Evolutionary conservation across 106 monocot genomes (phyloP).

Genomic region (Acorus gramineus): DNA sequence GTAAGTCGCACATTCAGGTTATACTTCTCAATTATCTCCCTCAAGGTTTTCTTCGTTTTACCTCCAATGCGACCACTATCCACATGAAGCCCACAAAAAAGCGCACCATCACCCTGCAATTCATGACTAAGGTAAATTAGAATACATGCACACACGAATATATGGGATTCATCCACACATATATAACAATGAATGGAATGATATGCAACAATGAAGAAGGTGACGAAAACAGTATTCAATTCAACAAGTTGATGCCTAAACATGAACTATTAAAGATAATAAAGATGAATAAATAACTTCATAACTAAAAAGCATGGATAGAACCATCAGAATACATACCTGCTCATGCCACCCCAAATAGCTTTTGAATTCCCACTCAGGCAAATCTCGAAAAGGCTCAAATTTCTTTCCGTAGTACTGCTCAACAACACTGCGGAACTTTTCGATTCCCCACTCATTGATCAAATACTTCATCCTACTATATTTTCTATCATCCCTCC

Average conservation of each 20-base stretch:
- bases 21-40: constrained; percentile 90
- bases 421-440: constrained; percentile 73
- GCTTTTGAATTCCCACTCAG: constrained; percentile 87
- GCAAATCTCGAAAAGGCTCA: constrained; percentile 59
- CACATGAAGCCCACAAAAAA: constrained; percentile 91
- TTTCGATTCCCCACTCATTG: constrained; percentile 85
- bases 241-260: too few relatives aligned
- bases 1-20: constrained; percentile 67
- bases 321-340: constrained; percentile 12
- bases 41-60: constrained; percentile 72
- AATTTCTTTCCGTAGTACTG: constrained; percentile 92
- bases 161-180: too few relatives aligned
- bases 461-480: constrained; percentile 97
- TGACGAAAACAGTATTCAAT: too few relatives aligned
- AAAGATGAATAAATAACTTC: too few relatives aligned
- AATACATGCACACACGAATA: too few relatives aligned
- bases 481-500: constrained; percentile 84
- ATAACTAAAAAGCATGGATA: too few relatives aligned
- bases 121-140: too few relatives aligned
- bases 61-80: constrained; percentile 88
- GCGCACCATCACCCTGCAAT: constrained; percentile 59
- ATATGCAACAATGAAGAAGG: too few relatives aligned
- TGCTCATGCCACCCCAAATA: constrained; percentile 99
- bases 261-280: too few relatives aligned
- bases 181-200: too few relatives aligned